These are phyloP conservation scores for Wickerhamomyces xylosicus DNA, from an alignment of 805 yeast genomes.

Conservation along the genomic window DNA sequence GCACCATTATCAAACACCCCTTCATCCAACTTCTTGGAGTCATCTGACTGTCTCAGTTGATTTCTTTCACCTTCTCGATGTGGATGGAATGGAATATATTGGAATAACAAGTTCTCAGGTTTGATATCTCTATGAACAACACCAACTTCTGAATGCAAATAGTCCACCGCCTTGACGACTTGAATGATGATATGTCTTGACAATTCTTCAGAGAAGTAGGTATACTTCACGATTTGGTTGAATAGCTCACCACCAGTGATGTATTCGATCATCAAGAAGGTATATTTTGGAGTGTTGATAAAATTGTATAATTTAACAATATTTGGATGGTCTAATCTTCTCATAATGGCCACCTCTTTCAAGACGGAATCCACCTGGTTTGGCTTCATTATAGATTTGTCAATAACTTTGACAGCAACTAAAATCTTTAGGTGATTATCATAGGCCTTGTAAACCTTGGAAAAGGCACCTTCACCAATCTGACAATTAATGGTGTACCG, in stretches of 20 bases:
- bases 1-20: slow-evolving; percentile 84
- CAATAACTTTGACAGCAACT: slow-evolving; percentile 50
- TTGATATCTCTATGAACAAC: slow-evolving; percentile 79
- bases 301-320: slow-evolving; percentile 57
- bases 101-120: slow-evolving; percentile 67
- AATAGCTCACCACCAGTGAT: slow-evolving; percentile 74
- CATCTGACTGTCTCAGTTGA: slow-evolving; percentile 47
- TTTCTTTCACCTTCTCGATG: slow-evolving; percentile 21
- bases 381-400: slow-evolving; percentile 56
- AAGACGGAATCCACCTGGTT: slow-evolving; percentile 58
- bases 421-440: slow-evolving; percentile 12
- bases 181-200: slow-evolving; percentile 55
- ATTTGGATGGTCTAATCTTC: slow-evolving; percentile 53
- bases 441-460: slow-evolving; percentile 59
- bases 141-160: slow-evolving; percentile 64
- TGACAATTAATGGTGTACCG: slow-evolving; percentile 32
- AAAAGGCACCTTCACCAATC: slow-evolving; percentile 80
- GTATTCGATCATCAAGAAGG: slow-evolving; percentile 63
- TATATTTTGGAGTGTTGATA: slow-evolving; percentile 49
- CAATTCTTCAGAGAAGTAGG: slow-evolving; percentile 56
- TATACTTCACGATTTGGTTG: slow-evolving; percentile 54
- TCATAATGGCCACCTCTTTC: slow-evolving; percentile 73
- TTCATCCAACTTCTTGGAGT: slow-evolving; percentile 69
- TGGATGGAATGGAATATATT: slow-evolving; percentile 46
- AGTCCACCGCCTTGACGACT: slow-evolving; percentile 53